phyloP scores from a whole-genome alignment of 768 basidiomycete species.

The Suillus fuscotomentosus region DNA sequence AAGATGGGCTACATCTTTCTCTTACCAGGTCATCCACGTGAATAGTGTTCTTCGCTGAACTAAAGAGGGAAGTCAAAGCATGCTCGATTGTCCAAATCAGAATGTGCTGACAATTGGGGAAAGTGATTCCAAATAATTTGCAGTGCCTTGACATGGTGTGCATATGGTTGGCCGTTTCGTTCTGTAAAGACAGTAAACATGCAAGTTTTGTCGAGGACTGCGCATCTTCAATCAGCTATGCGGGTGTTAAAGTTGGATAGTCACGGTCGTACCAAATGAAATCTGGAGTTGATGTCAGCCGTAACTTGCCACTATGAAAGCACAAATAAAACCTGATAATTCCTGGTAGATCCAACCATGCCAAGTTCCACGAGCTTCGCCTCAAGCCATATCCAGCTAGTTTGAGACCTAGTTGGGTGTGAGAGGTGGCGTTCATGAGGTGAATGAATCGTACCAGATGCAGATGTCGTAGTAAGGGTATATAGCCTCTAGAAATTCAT shows the following conservation, averaged over 20 bases:
- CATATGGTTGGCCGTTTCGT: slow-evolving; percentile 70
- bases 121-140: slow-evolving; percentile 89
- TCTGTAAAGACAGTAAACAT: slow-evolving; percentile 89
- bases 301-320: neutral
- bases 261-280: slow-evolving; percentile 50
- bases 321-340: slow-evolving; percentile 58
- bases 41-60: slow-evolving; percentile 71
- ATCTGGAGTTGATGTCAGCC: slow-evolving; percentile 36
- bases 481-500: slow-evolving; percentile 78
- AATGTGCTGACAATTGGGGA: slow-evolving; percentile 61
- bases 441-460: slow-evolving; percentile 58
- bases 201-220: slow-evolving; percentile 80
- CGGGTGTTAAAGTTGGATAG: neutral
- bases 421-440: neutral
- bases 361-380: slow-evolving; percentile 84
- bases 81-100: neutral
- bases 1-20: slow-evolving; percentile 2
- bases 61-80: slow-evolving; percentile 22
- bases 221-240: slow-evolving; percentile 11
- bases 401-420: slow-evolving; percentile 61
- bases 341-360: slow-evolving; percentile 69
- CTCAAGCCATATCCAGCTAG: slow-evolving; percentile 89
- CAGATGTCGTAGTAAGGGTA: slow-evolving; percentile 88
- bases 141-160: slow-evolving; percentile 78
- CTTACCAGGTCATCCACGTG: slow-evolving; percentile 83